Evolutionary conservation across 1,284 basidiomycete species (phyloP), one percentile per base, ranked within the genome.

Genomic region (Cystobasidium slooffiae): DNA sequence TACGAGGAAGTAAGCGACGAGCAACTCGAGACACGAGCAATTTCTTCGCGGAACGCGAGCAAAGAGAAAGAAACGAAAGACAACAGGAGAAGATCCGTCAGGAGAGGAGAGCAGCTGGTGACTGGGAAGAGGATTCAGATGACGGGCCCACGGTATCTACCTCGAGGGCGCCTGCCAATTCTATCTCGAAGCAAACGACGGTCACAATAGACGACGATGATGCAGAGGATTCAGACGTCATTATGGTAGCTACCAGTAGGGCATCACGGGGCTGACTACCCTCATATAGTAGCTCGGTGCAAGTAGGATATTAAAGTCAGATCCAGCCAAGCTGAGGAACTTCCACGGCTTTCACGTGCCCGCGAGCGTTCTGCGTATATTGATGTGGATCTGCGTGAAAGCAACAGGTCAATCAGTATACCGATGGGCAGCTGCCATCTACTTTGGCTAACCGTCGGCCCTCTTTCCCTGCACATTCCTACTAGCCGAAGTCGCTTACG

Each of bases 21-120:
- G 64, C 64, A 12, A 66, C 37, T 24, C 31, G 46, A 31, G 64
- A 66, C 49, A 66, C 53, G 64, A 7, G 53, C 24, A 66, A 9
- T 41, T 66, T 49, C 51, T 66, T 66, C 37, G 20, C n/a, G 3
- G 49, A 53, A n/a, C 22, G 64, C 2, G 39, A 41, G 10, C 47
- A 53, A 41, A 20, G 22, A n/a, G 37, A 66, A 53, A 43, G 51
- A n/a, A n/a, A 22, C 7, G 43, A 12, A 14, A 41, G 16, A 51
- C 6, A 20, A 16, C 44, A 22, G n/a, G 47, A 43, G 22, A 43
- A 16, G 64, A 51, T 6, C 22, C 8, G 62, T 9, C 1, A 56
- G 24, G 24, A 39, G 31, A 49, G 44, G 20, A 24, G 16, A 24
- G 8, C 39, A 14, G 31, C 58, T 31, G 16, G 43, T 22, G 7